Percentiles rank a stretch among this genome's conserved stretches.
Conservation (phyloP, 2,329 filamentous ascomycete genomes). For the Drechslera avenae region DNA sequence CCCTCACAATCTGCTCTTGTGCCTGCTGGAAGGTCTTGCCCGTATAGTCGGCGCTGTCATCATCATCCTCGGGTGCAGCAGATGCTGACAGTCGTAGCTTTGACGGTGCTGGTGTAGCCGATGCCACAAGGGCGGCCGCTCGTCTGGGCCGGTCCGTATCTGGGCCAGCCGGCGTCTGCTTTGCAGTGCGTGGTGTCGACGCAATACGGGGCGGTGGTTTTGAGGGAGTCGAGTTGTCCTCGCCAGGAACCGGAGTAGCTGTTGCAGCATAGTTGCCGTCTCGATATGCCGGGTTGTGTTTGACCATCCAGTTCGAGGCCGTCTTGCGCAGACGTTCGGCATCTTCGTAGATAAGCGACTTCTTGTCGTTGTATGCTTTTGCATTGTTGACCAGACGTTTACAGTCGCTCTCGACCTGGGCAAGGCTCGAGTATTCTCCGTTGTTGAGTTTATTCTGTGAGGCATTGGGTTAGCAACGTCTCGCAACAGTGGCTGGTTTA, state of each 20-base stretch:
- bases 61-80: conserved; percentile 26
- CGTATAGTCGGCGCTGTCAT: conserved; percentile 24
- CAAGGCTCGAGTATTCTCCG: conserved; percentile 71
- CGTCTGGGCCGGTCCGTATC: conserved; percentile 42
- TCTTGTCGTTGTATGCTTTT: conserved; percentile 79
- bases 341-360: conserved; percentile 76
- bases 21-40: conserved; percentile 81
- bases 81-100: conserved; percentile 41
- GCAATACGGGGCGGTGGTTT: conserved; percentile 36
- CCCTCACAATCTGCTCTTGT: conserved; percentile 82
- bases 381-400: conserved; percentile 88
- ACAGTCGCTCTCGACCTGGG: conserved; percentile 79
- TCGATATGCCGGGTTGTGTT: conserved; percentile 82
- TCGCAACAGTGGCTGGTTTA: background rate
- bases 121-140: conserved; percentile 32
- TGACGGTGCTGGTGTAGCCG: conserved; percentile 41
- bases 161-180: conserved; percentile 28
- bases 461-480: background rate
- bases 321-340: conserved; percentile 86
- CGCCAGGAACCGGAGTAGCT: conserved; percentile 73
- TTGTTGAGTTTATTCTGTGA: conserved; percentile 67
- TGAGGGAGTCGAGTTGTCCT: conserved; percentile 46
- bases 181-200: conserved; percentile 30
- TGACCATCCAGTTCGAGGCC: conserved; percentile 85
- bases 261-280: conserved; percentile 68